phyloP scores from a whole-genome alignment of 108 stramenopile genomes.

The Thalassiosira profunda region DNA sequence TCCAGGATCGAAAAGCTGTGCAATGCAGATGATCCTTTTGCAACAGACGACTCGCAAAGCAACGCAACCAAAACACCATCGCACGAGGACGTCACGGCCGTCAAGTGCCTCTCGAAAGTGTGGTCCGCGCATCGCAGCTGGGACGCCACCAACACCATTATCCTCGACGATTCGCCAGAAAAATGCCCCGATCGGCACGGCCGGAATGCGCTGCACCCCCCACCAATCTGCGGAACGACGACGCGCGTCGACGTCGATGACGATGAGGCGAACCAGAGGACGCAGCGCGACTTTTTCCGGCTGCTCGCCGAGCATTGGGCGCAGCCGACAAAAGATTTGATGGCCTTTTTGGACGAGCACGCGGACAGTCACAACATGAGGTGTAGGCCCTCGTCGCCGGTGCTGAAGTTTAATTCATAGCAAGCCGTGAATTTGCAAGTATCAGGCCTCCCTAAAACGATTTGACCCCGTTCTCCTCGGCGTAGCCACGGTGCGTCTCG shows the following conservation, averaged over 20 bases:
- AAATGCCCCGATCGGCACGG: slow-evolving; percentile 57
- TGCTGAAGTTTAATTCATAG: no score
- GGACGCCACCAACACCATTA: slow-evolving; percentile 74
- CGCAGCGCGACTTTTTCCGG: slow-evolving; percentile 34
- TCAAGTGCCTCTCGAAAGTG: slow-evolving; percentile 74
- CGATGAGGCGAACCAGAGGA: slow-evolving; percentile 33
- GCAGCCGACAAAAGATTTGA: slow-evolving; percentile 16
- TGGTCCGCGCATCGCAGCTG: slow-evolving; percentile 78
- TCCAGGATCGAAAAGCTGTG: no score
- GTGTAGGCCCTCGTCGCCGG: slow-evolving; percentile 14
- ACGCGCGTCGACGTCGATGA: slow-evolving; percentile 20
- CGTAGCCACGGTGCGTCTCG: slow-evolving; percentile 75
- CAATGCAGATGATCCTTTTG: no score
- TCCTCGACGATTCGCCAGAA: slow-evolving; percentile 86
- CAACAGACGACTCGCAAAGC: not conserved
- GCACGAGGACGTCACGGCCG: slow-evolving; percentile 47
- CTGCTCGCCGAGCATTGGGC: slow-evolving; percentile 34
- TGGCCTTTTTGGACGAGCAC: slow-evolving; percentile 29
- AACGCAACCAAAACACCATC: not conserved
- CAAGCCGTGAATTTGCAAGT: not conserved
- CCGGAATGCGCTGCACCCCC: slow-evolving; percentile 77
- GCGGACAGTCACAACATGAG: slow-evolving; percentile 29
- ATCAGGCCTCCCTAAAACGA: slow-evolving; percentile 15
- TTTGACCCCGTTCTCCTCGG: slow-evolving; percentile 60
- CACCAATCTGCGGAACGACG: slow-evolving; percentile 59